Percentiles rank a stretch among this genome's conserved stretches.
Conservation (phyloP, 208 protist genomes). For the Trypanosoma lewisi region DNA sequence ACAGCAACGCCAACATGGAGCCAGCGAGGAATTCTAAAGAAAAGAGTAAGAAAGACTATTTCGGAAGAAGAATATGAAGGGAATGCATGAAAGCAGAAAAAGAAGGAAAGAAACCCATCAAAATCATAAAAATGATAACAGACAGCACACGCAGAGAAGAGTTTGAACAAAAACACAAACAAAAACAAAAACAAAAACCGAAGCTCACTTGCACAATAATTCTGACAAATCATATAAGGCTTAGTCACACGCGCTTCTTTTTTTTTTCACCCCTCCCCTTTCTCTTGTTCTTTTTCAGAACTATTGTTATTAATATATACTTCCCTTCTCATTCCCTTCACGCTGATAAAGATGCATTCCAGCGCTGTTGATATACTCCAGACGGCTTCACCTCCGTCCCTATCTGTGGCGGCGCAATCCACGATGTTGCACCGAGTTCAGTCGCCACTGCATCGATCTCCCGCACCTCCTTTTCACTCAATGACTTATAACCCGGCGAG, state of each 20-base stretch:
- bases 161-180: not conserved
- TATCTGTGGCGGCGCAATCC: slow-evolving; percentile 58
- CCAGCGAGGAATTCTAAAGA: too few relatives aligned
- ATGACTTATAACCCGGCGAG: slow-evolving; percentile 35
- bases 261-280: too few relatives aligned
- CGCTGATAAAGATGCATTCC: slow-evolving; percentile 38
- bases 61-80: too few relatives aligned
- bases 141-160: too few relatives aligned
- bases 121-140: too few relatives aligned
- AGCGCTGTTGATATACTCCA: slow-evolving; percentile 47
- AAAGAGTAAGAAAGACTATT: too few relatives aligned
- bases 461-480: slow-evolving; percentile 48
- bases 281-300: too few relatives aligned
- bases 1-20: too few relatives aligned
- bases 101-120: not conserved
- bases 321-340: not conserved
- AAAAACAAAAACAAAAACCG: slow-evolving; percentile 1
- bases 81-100: not conserved
- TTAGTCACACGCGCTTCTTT: too few relatives aligned
- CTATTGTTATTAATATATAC: not conserved
- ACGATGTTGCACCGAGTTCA: slow-evolving; percentile 58
- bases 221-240: not conserved
- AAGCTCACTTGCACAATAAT: not conserved
- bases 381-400: slow-evolving; percentile 46
- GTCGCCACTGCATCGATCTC: slow-evolving; percentile 61